These are phyloP conservation scores for Malassezia yamatoensis DNA, from an alignment of 1,284 basidiomycete species.

Conservation along the genomic window DNA sequence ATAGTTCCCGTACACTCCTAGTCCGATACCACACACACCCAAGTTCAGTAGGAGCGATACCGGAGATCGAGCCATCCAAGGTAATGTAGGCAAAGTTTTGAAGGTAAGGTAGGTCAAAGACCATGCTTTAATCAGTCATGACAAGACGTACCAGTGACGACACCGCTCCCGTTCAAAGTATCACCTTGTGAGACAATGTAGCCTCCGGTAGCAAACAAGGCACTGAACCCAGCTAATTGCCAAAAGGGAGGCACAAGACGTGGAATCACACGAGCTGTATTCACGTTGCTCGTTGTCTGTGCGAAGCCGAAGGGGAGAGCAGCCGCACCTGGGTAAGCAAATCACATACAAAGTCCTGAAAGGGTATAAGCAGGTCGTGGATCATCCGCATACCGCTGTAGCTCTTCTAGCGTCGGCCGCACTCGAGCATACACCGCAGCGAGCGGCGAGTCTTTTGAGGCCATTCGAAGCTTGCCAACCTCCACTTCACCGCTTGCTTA, in stretches of 20 bases:
- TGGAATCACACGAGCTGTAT: constrained; percentile 17
- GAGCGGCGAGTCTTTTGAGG: background rate
- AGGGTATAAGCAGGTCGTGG: constrained; percentile 26
- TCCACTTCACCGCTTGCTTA: background rate
- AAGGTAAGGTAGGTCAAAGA: constrained; percentile 38
- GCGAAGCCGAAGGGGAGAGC: constrained; percentile 32
- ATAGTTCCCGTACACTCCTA: constrained; percentile 32
- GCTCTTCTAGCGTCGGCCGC: background rate
- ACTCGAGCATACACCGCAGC: background rate
- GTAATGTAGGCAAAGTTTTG: constrained; percentile 22
- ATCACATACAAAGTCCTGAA: constrained; percentile 19
- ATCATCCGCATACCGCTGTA: constrained; percentile 21
- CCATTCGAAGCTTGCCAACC: background rate
- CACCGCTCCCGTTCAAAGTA: constrained; percentile 35
- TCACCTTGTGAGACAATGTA: constrained; percentile 42
- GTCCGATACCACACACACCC: constrained; percentile 19
- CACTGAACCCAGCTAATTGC: constrained; percentile 34
- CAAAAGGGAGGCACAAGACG: constrained; percentile 35
- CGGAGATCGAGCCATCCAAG: constrained; percentile 19
- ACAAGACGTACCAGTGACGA: constrained; percentile 19
- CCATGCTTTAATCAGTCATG: constrained; percentile 23
- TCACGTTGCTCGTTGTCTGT: constrained; percentile 22
- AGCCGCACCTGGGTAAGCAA: constrained; percentile 17
- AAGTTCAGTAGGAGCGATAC: constrained; percentile 20
- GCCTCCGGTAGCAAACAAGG: constrained; percentile 32